A percentile compares a stretch with the other conserved stretches of the same genome.
These are phyloP conservation scores for Cystoisospora suis DNA, from an alignment of 169 alveolate genomes.

Conservation along the genomic window DNA sequence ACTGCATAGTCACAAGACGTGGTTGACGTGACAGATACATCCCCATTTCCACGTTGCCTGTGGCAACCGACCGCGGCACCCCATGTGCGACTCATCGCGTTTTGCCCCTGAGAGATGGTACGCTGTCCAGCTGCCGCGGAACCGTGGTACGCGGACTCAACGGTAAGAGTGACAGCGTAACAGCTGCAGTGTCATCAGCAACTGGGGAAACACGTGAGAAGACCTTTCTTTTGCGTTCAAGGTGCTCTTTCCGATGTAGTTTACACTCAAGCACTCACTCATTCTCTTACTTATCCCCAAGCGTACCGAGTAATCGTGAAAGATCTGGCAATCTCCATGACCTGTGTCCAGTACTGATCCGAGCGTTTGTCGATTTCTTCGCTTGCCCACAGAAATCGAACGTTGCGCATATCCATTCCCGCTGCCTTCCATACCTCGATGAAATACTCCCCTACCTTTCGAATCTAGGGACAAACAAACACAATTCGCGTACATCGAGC, in stretches of 20 bases:
- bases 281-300: neutral
- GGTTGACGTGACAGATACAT: no score
- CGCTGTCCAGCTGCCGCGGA: no score
- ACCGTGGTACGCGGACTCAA: no score
- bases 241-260: neutral
- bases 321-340: slow-evolving; percentile 94
- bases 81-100: no score
- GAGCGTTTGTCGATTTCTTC: slow-evolving; percentile 96
- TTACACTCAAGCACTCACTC: neutral
- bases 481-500: neutral
- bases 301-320: slow-evolving; percentile 79
- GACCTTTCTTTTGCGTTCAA: no score
- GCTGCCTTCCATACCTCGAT: slow-evolving; percentile 99
- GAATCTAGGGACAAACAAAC: slow-evolving; percentile 66
- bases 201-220: no score
- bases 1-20: no score
- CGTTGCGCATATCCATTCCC: slow-evolving; percentile 98
- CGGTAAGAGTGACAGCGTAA: no score
- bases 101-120: no score
- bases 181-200: no score
- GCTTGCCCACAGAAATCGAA: slow-evolving; percentile 97
- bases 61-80: no score
- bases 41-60: no score
- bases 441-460: slow-evolving; percentile 96
- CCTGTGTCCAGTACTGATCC: slow-evolving; percentile 95